A percentile compares a stretch with the other conserved stretches of the same genome.
These are phyloP conservation scores for Polytolypa hystricis DNA, from an alignment of 2,329 filamentous ascomycete genomes.

Conservation along the genomic window DNA sequence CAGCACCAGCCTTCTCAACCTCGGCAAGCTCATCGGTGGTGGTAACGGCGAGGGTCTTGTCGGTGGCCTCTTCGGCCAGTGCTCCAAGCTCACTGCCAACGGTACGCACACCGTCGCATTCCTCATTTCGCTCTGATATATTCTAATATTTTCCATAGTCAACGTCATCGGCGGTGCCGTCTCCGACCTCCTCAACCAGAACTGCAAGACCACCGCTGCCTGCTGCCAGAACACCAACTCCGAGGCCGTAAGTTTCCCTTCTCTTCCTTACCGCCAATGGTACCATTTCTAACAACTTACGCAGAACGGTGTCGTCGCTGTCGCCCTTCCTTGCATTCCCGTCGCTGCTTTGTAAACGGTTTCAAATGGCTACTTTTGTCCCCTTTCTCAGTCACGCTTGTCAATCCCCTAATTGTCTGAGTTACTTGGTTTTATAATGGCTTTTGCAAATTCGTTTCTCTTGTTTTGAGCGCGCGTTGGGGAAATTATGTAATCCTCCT, in stretches of 20 bases:
- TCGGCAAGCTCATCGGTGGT: constrained; percentile 24
- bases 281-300: background rate
- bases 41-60: constrained; percentile 24
- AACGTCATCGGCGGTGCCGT: constrained; percentile 19
- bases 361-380: no score
- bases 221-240: constrained; percentile 11
- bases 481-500: no score
- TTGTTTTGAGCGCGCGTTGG: no score
- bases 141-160: constrained; percentile 13
- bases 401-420: background rate
- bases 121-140: background rate
- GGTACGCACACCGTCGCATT: constrained; percentile 15
- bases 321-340: constrained; percentile 29
- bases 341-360: constrained; percentile 27
- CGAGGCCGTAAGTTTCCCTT: constrained; percentile 8
- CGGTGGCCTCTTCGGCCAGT: constrained; percentile 31
- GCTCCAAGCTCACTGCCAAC: constrained; percentile 28
- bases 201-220: constrained; percentile 11
- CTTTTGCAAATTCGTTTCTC: background rate
- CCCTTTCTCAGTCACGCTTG: constrained; percentile 1
- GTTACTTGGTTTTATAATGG: background rate
- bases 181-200: constrained; percentile 10
- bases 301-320: constrained; percentile 25
- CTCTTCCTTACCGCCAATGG: background rate
- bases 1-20: constrained; percentile 23